Evolutionary conservation across 768 basidiomycete genomes (phyloP).

Genomic region (Tylopilus sp.): DNA sequence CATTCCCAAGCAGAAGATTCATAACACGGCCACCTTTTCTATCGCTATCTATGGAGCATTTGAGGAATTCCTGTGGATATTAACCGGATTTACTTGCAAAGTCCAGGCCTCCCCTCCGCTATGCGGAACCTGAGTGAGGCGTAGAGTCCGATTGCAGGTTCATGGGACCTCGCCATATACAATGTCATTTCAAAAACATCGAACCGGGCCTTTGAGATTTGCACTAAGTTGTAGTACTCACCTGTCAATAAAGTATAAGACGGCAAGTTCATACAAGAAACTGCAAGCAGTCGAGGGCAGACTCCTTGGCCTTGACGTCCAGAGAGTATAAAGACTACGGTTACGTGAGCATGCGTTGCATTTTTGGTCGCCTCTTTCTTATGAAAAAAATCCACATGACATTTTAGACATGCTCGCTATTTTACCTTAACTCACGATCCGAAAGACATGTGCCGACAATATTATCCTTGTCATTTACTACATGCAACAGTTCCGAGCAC

Average conservation of each 20-base stretch:
- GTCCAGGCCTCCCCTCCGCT: not conserved
- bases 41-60: not conserved
- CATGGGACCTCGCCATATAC: not conserved
- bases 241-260: not conserved
- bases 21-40: not conserved
- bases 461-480: not conserved
- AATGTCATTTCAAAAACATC: not conserved
- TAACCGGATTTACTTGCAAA: not conserved
- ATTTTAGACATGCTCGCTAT: not conserved
- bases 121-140: not conserved
- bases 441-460: slow-evolving; percentile 10
- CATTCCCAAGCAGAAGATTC: not conserved
- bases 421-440: slow-evolving; percentile 1
- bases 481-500: slow-evolving; percentile 2
- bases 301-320: slow-evolving; percentile 6
- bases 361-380: slow-evolving; percentile 6
- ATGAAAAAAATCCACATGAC: not conserved
- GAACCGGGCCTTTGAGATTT: not conserved
- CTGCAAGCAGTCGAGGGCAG: slow-evolving; percentile 1
- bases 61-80: not conserved
- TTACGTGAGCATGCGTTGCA: slow-evolving; percentile 6
- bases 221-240: not conserved
- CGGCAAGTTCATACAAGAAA: slow-evolving; percentile 1
- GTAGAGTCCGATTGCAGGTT: not conserved
- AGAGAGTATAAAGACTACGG: slow-evolving; percentile 3